Percentiles rank a stretch among this genome's conserved stretches.
Conservation (phyloP, 1,284 basidiomycete genomes). For the Ganoderma multipileum region DNA sequence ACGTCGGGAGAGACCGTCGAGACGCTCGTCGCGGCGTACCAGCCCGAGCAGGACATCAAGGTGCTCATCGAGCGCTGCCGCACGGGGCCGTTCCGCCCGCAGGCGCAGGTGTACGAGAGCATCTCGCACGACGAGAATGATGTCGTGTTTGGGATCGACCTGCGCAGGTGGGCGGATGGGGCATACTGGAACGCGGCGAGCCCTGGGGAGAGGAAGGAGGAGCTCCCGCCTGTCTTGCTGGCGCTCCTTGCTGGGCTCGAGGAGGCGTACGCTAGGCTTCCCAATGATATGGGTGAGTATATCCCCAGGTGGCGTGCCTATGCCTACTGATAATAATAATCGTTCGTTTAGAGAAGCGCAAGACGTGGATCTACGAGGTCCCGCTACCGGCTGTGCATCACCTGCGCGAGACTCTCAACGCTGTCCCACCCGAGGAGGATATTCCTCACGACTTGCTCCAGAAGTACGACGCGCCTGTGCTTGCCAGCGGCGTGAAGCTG, state of each 20-base stretch:
- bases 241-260: slow-evolving; percentile 72
- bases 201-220: slow-evolving; percentile 64
- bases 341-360: slow-evolving; percentile 74
- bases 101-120: slow-evolving; percentile 84
- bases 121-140: slow-evolving; percentile 82
- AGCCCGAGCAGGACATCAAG: slow-evolving; percentile 84
- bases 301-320: neutral
- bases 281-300: slow-evolving; percentile 67
- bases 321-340: slow-evolving; percentile 1
- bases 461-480: slow-evolving; percentile 85
- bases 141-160: slow-evolving; percentile 88
- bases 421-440: slow-evolving; percentile 67
- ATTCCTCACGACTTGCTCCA: slow-evolving; percentile 71
- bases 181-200: slow-evolving; percentile 48
- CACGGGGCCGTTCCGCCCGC: slow-evolving; percentile 88
- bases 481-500: slow-evolving; percentile 85
- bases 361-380: slow-evolving; percentile 93
- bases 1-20: slow-evolving; percentile 72
- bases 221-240: slow-evolving; percentile 77
- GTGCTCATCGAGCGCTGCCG: slow-evolving; percentile 89
- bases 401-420: slow-evolving; percentile 84
- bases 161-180: slow-evolving; percentile 86
- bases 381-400: slow-evolving; percentile 84
- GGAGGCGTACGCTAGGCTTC: slow-evolving; percentile 68
- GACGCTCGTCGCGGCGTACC: slow-evolving; percentile 81